phyloP scores from a whole-genome alignment of 2,329 filamentous ascomycete species.

The Trichoderma sp. region DNA sequence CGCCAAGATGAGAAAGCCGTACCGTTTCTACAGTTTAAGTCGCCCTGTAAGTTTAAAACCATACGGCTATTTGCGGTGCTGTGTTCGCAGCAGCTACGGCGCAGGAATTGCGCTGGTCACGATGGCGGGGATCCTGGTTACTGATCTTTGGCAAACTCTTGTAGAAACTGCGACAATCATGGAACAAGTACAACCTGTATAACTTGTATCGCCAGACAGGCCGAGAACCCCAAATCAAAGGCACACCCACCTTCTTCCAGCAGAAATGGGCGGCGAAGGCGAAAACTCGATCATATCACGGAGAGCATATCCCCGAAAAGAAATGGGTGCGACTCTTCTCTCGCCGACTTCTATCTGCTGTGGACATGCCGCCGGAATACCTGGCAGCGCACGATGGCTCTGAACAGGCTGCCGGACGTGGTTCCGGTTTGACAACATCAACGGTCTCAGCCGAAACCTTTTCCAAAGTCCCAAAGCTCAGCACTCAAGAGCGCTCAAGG shows the following conservation, averaged over 20 bases:
- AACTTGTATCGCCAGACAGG: slow-evolving; percentile 64
- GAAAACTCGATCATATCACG: slow-evolving; percentile 83
- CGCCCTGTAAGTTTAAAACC: slow-evolving; percentile 57
- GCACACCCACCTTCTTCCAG: slow-evolving; percentile 80
- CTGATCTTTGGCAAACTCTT: slow-evolving; percentile 2
- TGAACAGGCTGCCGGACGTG: slow-evolving; percentile 79
- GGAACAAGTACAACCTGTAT: slow-evolving; percentile 97
- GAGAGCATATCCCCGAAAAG: slow-evolving; percentile 89
- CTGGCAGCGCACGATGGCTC: slow-evolving; percentile 83
- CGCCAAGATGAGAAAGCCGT: slow-evolving; percentile 58
- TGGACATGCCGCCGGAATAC: slow-evolving; percentile 81
- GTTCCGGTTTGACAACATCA: slow-evolving; percentile 63
- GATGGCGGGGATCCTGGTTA: slow-evolving; percentile 18
- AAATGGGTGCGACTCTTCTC: slow-evolving; percentile 95
- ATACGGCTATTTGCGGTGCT: not conserved
- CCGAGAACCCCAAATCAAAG: slow-evolving; percentile 38
- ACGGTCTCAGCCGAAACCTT: slow-evolving; percentile 42
- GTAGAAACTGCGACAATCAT: slow-evolving; percentile 92
- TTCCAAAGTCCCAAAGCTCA: slow-evolving; percentile 38
- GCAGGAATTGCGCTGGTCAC: not conserved
- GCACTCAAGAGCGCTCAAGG: slow-evolving; percentile 31
- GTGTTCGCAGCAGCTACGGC: not conserved
- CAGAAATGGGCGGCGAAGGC: slow-evolving; percentile 97
- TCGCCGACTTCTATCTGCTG: slow-evolving; percentile 76
- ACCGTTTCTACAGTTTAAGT: slow-evolving; percentile 68